Evolutionary conservation across 1,284 basidiomycete species (phyloP).

Genomic region (Ganoderma lucidum): DNA sequence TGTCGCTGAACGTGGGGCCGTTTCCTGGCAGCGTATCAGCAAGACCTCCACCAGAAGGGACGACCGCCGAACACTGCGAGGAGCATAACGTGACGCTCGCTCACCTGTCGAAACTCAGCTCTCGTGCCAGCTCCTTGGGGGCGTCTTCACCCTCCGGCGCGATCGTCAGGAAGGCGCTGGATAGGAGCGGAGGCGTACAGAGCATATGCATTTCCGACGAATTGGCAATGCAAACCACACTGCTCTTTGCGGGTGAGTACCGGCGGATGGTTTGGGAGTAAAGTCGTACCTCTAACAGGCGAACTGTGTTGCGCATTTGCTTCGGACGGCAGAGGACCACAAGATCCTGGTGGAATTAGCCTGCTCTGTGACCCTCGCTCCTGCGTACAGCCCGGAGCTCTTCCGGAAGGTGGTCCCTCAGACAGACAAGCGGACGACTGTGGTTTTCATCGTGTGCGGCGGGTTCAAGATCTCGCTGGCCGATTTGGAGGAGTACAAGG

Average conservation of each 20-base stretch:
- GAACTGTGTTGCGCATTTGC: neutral
- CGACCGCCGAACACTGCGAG: constrained; percentile 48
- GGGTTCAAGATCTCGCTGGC: constrained; percentile 71
- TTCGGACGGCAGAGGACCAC: constrained; percentile 65
- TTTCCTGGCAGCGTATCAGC: constrained; percentile 35
- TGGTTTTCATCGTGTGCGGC: constrained; percentile 76
- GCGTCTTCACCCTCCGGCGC: constrained; percentile 68
- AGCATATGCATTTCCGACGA: constrained; percentile 72
- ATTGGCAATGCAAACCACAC: constrained; percentile 66
- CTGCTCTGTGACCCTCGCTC: constrained; percentile 71
- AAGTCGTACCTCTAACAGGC: neutral
- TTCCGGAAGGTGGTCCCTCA: constrained; percentile 58
- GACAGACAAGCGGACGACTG: constrained; percentile 41
- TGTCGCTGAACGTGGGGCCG: constrained; percentile 58
- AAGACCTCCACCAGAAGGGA: constrained; percentile 31
- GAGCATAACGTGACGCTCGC: constrained; percentile 59
- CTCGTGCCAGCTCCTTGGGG: constrained; percentile 73
- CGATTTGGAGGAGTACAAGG: constrained; percentile 58
- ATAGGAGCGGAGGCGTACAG: constrained; percentile 59
- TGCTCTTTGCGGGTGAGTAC: constrained; percentile 61
- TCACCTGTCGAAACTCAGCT: constrained; percentile 62
- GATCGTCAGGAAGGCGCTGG: constrained; percentile 68
- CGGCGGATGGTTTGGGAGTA: neutral
- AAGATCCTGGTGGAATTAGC: constrained; percentile 77
- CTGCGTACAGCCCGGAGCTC: constrained; percentile 66